phyloP scores from a whole-genome alignment of 23 red algal genomes.

The Gracilaria gracilis region DNA sequence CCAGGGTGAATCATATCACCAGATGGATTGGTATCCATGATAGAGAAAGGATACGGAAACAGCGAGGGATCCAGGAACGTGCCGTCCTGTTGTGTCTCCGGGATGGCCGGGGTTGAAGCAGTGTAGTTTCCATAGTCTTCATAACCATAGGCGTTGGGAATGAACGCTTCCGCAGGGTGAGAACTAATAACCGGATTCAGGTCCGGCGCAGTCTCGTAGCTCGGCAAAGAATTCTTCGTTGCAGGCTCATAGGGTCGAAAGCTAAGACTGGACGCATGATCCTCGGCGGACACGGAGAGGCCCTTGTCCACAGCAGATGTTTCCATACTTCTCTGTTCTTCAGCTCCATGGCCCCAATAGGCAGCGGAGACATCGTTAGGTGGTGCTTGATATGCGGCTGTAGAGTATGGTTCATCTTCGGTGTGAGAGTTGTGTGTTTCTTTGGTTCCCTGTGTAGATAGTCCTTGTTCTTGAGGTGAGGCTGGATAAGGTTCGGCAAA shows the following conservation, averaged over 20 bases:
- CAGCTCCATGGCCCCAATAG: background rate
- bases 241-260: too few relatives aligned
- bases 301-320: background rate
- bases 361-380: background rate
- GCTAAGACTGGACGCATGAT: background rate
- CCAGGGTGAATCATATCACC: conserved; percentile 38
- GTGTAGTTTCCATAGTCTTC: background rate
- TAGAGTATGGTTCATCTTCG: background rate
- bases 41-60: conserved; percentile 62
- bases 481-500: background rate
- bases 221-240: background rate
- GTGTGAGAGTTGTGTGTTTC: background rate
- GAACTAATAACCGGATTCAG: background rate
- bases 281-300: background rate
- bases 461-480: background rate
- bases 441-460: background rate
- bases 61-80: conserved; percentile 3
- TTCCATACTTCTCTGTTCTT: background rate
- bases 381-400: background rate
- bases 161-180: background rate
- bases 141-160: background rate
- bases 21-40: conserved; percentile 57
- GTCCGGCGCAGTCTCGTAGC: background rate
- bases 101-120: background rate
- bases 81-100: conserved; percentile 8